Conservation (phyloP, 2,329 filamentous ascomycete genomes). For the Bipolaris zeicola region DNA sequence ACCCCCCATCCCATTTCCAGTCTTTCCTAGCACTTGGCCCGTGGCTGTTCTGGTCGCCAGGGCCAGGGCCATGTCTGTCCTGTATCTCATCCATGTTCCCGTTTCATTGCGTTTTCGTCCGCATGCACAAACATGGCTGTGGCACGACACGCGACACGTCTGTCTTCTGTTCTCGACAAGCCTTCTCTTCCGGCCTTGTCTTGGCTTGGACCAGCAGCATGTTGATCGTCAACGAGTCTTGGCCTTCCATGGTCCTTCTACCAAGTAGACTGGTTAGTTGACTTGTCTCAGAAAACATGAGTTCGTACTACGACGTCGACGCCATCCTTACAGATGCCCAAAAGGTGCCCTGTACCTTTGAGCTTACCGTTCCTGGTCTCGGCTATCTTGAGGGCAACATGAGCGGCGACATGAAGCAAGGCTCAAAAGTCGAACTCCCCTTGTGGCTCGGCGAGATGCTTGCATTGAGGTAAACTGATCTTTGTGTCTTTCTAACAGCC, state of each 20-base stretch:
- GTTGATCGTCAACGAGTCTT: background rate
- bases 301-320: constrained; percentile 82
- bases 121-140: constrained; percentile 18
- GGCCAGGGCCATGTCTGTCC: background rate
- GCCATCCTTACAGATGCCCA: constrained; percentile 86
- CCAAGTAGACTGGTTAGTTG: background rate
- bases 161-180: constrained; percentile 16
- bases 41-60: constrained; percentile 6
- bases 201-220: background rate
- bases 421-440: constrained; percentile 80
- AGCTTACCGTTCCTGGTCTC: constrained; percentile 83
- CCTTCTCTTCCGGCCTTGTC: background rate
- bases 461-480: constrained; percentile 63
- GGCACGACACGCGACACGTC: constrained; percentile 35
- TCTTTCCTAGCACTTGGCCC: constrained; percentile 5
- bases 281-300: constrained; percentile 38
- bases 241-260: background rate
- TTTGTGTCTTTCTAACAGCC: background rate
- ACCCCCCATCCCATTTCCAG: background rate
- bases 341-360: constrained; percentile 96
- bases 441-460: constrained; percentile 97
- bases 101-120: constrained; percentile 29
- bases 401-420: constrained; percentile 72
- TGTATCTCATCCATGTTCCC: constrained; percentile 7
- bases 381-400: constrained; percentile 89